phyloP scores from a whole-genome alignment of 257 asterid species.

The Solanum pinnatisectum region DNA sequence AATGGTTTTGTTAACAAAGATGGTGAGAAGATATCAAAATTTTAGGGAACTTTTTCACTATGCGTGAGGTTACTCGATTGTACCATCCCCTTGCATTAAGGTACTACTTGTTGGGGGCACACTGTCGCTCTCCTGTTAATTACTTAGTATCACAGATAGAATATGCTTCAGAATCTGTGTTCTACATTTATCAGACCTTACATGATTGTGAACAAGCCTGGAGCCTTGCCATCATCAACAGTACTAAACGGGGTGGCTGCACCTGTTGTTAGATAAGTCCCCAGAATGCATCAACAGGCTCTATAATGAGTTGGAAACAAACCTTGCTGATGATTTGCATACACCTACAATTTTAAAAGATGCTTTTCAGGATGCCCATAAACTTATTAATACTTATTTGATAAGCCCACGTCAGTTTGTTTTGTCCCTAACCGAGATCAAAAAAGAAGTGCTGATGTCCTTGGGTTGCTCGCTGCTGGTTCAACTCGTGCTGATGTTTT shows the following conservation, averaged over 20 bases:
- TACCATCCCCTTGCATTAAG: conserved; percentile 82
- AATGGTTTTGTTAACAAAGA: conserved; percentile 57
- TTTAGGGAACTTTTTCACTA: conserved; percentile 64
- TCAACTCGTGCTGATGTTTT: conserved; percentile 35
- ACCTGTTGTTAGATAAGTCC: conserved; percentile 19
- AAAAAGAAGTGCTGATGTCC: conserved; percentile 15
- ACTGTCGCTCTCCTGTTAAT: conserved; percentile 66
- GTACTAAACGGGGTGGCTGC: neutral
- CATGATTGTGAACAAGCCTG: conserved; percentile 47
- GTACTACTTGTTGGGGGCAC: conserved; percentile 67
- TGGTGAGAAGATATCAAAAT: conserved; percentile 80
- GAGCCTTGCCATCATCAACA: conserved; percentile 12
- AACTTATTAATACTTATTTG: conserved; percentile 34
- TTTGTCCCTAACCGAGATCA: conserved; percentile 18
- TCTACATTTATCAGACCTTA: conserved; percentile 64
- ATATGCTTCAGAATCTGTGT: conserved; percentile 56
- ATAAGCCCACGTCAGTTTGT: conserved; percentile 13
- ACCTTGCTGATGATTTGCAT: conserved; percentile 72
- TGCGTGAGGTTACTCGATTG: conserved; percentile 57
- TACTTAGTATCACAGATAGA: conserved; percentile 58
- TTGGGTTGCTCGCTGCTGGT: conserved; percentile 21
- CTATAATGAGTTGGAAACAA: conserved; percentile 46
- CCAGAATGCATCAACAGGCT: conserved; percentile 44
- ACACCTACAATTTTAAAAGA: conserved; percentile 47
- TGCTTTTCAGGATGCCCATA: conserved; percentile 50